Evolutionary conservation across 371 early-diverging fungal genomes (phyloP), one percentile per base, ranked within the genome.

Genomic region (Dichotomocladium elegans): DNA sequence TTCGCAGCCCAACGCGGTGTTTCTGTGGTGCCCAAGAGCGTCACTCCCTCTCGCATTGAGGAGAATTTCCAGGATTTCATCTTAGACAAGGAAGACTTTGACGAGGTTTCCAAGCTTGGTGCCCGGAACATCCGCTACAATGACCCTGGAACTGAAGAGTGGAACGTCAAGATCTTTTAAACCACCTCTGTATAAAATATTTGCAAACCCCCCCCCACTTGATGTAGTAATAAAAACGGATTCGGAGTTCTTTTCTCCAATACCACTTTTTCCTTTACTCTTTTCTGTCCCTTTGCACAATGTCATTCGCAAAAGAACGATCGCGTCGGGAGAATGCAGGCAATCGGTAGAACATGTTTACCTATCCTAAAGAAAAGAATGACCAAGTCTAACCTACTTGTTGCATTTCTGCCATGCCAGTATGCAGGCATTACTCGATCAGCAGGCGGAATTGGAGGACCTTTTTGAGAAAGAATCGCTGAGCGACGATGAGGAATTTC

Each of bases 1-100:
- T 95, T 92, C 86, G 81, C 77, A 30, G 68, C 86, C 24, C 80
- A 88, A 57, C 81, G 88, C 40, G 83, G 83, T 26, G 62, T 70
- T 11, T 51, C 61, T n/a, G 83, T 80, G 5, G 78, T 84, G 37
- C 83, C 85, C 51, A 84, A 84, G 66, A 67, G 70, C 30, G 72
- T 74, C 21, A 77, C 68, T 25, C 70, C 74, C 5, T 60, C 60
- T 10, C 74, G 88, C 49, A 72, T 81, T 47, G 41, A 41, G 6
- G 77, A 74, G 33, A 86, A 86, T 60, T 80, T 80, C 44, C 58
- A 85, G 51, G 80, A 73, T 40, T 74, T 80, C 51, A 58, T 61
- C 4, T 61, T 86, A 22, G 59, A 69, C 22, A 62, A 73, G 40
- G 80, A 71, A 48, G 86, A 85, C 25, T 70, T 57, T 43, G 68